These are phyloP conservation scores for Betula pendula DNA, from an alignment of 306 rosid genomes.

Conservation along the genomic window DNA sequence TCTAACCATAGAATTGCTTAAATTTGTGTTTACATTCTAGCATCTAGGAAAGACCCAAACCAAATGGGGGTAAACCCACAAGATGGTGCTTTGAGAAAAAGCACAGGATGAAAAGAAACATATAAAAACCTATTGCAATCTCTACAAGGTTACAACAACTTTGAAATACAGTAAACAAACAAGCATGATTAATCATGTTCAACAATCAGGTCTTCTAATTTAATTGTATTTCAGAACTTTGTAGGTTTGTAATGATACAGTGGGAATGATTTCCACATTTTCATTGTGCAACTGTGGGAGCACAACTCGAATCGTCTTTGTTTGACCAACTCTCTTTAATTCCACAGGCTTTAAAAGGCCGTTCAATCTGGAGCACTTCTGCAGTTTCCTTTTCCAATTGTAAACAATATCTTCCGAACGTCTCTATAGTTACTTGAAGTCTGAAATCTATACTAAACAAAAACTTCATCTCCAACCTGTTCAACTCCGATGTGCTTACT, in stretches of 20 bases:
- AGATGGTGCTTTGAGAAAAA: conserved; percentile 1
- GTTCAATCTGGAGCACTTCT: conserved; percentile 65
- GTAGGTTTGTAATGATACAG: conserved; percentile 21
- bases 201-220: conserved; percentile 24
- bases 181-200: neutral
- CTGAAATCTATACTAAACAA: conserved; percentile 83
- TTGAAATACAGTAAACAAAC: neutral
- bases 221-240: conserved; percentile 15
- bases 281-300: conserved; percentile 75
- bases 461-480: conserved; percentile 86
- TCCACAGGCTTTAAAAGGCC: conserved; percentile 76
- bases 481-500: conserved; percentile 74
- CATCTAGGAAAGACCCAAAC: neutral
- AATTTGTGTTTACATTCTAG: neutral
- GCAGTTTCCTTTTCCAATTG: conserved; percentile 67
- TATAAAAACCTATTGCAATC: neutral
- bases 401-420: conserved; percentile 69
- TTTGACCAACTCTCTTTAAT: conserved; percentile 72
- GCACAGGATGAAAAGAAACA: neutral
- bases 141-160: conserved; percentile 1
- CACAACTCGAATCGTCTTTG: conserved; percentile 63
- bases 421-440: conserved; percentile 72
- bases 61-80: neutral
- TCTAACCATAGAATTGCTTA: neutral
- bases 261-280: conserved; percentile 24